A percentile compares a stretch with the other conserved stretches of the same genome.
Conservation (phyloP, 148 eudicot species). For the Dianthus caryophyllus region DNA sequence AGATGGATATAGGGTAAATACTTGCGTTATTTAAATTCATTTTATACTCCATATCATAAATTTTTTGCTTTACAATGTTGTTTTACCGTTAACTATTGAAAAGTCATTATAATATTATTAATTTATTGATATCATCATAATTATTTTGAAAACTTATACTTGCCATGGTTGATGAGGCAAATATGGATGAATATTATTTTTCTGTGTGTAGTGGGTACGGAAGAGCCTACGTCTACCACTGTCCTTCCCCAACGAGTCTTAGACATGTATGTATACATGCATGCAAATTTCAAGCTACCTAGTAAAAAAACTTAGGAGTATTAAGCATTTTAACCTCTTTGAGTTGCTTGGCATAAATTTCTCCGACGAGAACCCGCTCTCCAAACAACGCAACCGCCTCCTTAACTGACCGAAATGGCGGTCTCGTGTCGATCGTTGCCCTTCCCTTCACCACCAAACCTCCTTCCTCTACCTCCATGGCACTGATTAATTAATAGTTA, state of each 20-base stretch:
- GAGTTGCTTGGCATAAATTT: slow-evolving; percentile 61
- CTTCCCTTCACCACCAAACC: slow-evolving; percentile 55
- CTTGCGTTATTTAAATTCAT: no score
- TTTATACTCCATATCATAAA: no score
- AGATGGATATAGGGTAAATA: no score
- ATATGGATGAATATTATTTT: no score
- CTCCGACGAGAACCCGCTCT: slow-evolving; percentile 69
- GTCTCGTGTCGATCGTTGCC: slow-evolving; percentile 60
- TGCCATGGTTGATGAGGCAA: no score
- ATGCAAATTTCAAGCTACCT: slow-evolving; percentile 1
- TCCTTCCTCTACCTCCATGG: slow-evolving; percentile 34
- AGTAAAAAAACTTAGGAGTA: background rate
- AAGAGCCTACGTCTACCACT: no score
- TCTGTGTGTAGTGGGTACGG: no score
- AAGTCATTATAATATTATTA: no score
- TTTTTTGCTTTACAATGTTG: no score
- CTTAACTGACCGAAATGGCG: slow-evolving; percentile 74
- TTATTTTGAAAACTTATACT: no score
- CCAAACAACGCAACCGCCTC: slow-evolving; percentile 81
- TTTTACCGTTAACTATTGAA: no score
- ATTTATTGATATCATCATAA: background rate
- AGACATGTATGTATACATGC: background rate
- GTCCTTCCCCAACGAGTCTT: no score
- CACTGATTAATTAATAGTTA: background rate
- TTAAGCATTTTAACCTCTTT: slow-evolving; percentile 50